Evolutionary conservation across 108 stramenopile genomes (phyloP), one percentile per base, ranked within the genome.

Genomic region (Cyclotella baltica): DNA sequence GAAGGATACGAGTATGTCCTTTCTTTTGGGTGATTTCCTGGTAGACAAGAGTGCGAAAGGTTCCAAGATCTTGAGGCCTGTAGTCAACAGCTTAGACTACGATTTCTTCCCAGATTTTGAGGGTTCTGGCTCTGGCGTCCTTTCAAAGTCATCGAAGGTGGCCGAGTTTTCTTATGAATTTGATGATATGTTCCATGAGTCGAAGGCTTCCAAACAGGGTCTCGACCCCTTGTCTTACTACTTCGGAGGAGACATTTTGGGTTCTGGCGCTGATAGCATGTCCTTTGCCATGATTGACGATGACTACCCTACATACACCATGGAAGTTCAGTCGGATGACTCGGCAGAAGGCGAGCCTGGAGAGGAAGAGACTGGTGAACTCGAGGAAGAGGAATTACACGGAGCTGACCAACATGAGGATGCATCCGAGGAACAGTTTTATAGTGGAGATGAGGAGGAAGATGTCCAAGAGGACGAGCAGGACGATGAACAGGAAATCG

Each of bases 21-120:
- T 25, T 29, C 13, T 64, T 23, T 2, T 57, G 25, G 27, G 22
- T 13, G 25, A 25, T 4, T 13, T 28, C 25, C 38, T 8, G 0
- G 38, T 1, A 30, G 31, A 8, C 33, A 34, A 11, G 15, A 33
- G 63, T 38, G 63, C 23, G n/a, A 64, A 64, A 22, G 38, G 40
- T 22, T 23, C 63, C 63, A 64, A 64, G 38, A 38, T 64, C 2
- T 64, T 64, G 30, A 64, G 15, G 63, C 4, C 63, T 29, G 20
- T 8, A 43, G 38, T 13, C 40, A 22, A 43, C 38, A 25, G 6
- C 38, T 38, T 10, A 46, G 63, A 23, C 63, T 64, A 27, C 13
- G 22, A n/a, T n/a, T 43, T 1, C 63, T 38, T 19, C 38, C 37
- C 19, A 64, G 27, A 23, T 64, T 38, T 22, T 27, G 36, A 64